Base-by-base conservation (phyloP, 2,329 filamentous ascomycete species). In the Tolypocladium ovalisporum region DNA sequence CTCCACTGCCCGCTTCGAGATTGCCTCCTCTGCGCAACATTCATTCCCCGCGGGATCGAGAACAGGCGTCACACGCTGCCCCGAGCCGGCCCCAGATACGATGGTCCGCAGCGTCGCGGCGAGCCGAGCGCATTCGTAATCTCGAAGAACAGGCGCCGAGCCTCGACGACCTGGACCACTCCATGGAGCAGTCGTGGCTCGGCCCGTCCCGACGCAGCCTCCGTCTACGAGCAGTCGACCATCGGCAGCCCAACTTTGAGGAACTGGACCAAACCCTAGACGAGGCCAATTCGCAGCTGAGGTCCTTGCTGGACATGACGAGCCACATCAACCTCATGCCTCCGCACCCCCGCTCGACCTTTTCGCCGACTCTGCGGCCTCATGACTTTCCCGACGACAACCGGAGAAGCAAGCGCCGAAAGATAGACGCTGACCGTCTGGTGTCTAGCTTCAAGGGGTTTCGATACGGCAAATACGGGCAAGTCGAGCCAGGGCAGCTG, bases 401-500 rank as follows among this genome's bases (percentile, higher is more conserved):
- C 62, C 79, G 83, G 57, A 76, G 81, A 58, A 73, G 73, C 54
- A 91, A 91, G 70, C 82, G 88, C 52, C 81, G 87, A 61, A 90
- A 89, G 69, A 70, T 90, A 40, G 87, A 89, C 64, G 77, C 81
- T 1, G 86, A 88, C 60, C 78, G 79, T 52, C 71, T 77, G 17
- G 71, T 76, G 32, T 71, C 76, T 8, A 69, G 69, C 42, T 80
- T 77, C 62, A 75, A 73, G 59, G 82, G 79, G 2, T 89, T 92
- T 68, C 86, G 82, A 61, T 97, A 97, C 69, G 93, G 92, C 27
- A 86, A 85, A 65, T 90, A 87, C 69, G 93, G 92, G 22, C 92
- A 96, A 71, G 88, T 96, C 19, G 88, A 94, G 59, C 83, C 90
- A 0, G 92, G 91, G 4, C 80, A 83, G 62, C 75, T 97, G 65